Base-by-base conservation (phyloP, 208 protist genomes). In the Trypanosoma boissoni region DNA sequence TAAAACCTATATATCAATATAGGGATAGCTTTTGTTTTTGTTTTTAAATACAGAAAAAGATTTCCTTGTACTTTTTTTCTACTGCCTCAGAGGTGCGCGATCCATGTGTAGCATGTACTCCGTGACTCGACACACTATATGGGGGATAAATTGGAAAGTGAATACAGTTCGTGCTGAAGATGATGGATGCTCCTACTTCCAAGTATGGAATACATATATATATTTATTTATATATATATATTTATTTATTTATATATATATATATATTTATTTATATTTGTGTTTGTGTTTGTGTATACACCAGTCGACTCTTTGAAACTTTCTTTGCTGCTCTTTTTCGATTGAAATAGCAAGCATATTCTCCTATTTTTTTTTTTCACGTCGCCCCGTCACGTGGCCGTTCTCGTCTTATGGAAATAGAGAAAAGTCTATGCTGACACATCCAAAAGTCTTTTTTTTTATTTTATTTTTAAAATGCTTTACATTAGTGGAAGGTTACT, bases 361-460 rank as follows among this genome's bases (percentile, higher is more conserved):
- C n/a, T n/a, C n/a, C n/a, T n/a, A n/a, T n/a, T n/a, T n/a, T n/a
- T n/a, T n/a, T n/a, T n/a, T n/a, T n/a, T n/a, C n/a, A n/a, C n/a
- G n/a, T n/a, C n/a, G n/a, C n/a, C n/a, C n/a, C n/a, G n/a, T n/a
- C n/a, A n/a, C n/a, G n/a, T n/a, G n/a, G n/a, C n/a, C n/a, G n/a
- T n/a, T n/a, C n/a, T n/a, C n/a, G n/a, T n/a, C n/a, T n/a, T n/a
- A n/a, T n/a, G n/a, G n/a, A n/a, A n/a, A n/a, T n/a, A n/a, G n/a
- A n/a, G 34, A 39, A 39, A 12, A 39, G 34, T 6, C 34, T 16
- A 39, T 39, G 12, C 8, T 39, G 34, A 39, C 12, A 16, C 34
- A 6, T 39, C 54, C 7, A 51, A 46, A 43, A 42, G 51, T 56
- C 41, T 26, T 56, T 56, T 26, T 56, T 56, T 26, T 41, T 21